phyloP scores from a whole-genome alignment of 257 asterid genomes.

The Coffea canephora region DNA sequence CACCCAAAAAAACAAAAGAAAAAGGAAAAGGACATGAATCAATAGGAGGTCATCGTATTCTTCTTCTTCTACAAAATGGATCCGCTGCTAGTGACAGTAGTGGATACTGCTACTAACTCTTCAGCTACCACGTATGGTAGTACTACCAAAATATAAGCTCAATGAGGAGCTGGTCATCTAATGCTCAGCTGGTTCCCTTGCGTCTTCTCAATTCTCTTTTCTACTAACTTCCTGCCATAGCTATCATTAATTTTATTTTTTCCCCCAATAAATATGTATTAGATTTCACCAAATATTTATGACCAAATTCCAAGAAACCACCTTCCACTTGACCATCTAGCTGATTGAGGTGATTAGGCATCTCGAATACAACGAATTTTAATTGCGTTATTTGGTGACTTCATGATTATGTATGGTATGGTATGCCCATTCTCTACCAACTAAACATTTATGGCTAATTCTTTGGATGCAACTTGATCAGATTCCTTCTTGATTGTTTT shows the following conservation, averaged over 20 bases:
- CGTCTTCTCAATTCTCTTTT: neutral
- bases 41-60: neutral
- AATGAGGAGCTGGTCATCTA: conserved; percentile 2
- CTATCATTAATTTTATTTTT: neutral
- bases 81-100: neutral
- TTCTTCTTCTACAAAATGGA: neutral
- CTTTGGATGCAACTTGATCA: neutral
- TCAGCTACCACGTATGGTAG: conserved; percentile 8
- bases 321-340: conserved; percentile 2
- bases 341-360: conserved; percentile 7
- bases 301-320: conserved; percentile 19
- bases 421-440: neutral
- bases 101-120: conserved; percentile 17
- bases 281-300: conserved; percentile 25
- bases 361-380: neutral
- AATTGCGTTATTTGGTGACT: neutral
- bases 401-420: neutral
- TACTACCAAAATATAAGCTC: neutral
- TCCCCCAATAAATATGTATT: neutral
- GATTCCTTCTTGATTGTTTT: neutral
- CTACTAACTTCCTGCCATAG: neutral
- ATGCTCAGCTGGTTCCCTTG: neutral
- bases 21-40: neutral
- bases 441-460: neutral
- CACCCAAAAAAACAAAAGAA: neutral